A percentile compares a stretch with the other conserved stretches of the same genome.
Evolutionary conservation across 345 rosid genomes (phyloP).

Genomic region (Lumnitzera littorea): DNA sequence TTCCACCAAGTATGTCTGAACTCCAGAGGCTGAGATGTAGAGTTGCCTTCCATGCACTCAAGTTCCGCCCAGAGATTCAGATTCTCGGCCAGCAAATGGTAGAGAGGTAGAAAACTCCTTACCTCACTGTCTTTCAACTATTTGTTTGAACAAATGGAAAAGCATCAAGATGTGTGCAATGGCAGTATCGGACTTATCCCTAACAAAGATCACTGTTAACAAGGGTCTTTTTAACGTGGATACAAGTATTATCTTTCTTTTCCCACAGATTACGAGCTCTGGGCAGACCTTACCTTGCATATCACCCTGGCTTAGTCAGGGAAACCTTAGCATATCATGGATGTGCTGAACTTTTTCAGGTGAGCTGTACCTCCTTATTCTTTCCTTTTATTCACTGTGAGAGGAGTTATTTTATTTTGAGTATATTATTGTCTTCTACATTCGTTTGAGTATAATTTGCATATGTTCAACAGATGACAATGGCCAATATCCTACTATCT

Average conservation of each 20-base stretch:
- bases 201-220: too few relatives aligned
- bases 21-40: constrained; percentile 95
- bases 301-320: constrained; percentile 83
- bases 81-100: constrained; percentile 70
- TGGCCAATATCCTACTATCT: too few relatives aligned
- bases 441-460: too few relatives aligned
- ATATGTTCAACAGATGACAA: too few relatives aligned
- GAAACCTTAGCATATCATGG: constrained; percentile 94
- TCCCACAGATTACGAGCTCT: constrained; percentile 55
- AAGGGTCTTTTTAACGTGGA: neutral
- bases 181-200: neutral
- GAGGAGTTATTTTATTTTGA: too few relatives aligned
- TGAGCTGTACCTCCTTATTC: neutral
- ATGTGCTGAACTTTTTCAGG: constrained; percentile 99
- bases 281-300: constrained; percentile 80
- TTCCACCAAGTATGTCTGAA: constrained; percentile 75
- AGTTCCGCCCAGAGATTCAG: constrained; percentile 80
- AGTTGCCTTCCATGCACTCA: constrained; percentile 94
- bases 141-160: neutral
- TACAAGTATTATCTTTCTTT: too few relatives aligned
- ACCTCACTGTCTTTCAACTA: neutral
- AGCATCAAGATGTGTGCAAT: neutral
- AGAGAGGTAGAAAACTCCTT: constrained; percentile 51
- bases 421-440: too few relatives aligned
- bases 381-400: too few relatives aligned